Base-by-base conservation (phyloP, 2,329 filamentous ascomycete genomes). In the Escovopsis sp. region DNA sequence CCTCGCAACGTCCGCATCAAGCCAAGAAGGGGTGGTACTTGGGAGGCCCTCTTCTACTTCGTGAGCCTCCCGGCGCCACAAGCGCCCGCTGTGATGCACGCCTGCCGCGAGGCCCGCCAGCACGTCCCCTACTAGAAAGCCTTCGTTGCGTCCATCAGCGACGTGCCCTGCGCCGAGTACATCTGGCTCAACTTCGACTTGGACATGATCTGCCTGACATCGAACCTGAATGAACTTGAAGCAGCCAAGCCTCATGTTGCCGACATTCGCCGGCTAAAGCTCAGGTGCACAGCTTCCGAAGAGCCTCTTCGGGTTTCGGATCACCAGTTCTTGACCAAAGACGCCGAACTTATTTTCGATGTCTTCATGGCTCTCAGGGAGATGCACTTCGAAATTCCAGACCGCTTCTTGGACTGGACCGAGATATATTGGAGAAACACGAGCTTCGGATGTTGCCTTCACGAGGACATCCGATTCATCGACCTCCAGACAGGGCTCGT, bases 401-500 rank as follows among this genome's bases (percentile, higher is more conserved):
- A 43, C 4, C 10, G 7, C 18, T 18, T 37, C 38, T 4, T 8
- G 28, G 10, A 36, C 32, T 45, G 42, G 47, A 45, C 40, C 3
- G n/a, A 18, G 11, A 37, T 34, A 5, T 33, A 38, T 36, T 33
- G 37, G 10, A 9, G 6, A n/a, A n/a, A n/a, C n/a, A n/a, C n/a
- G 40, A 15, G 33, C n/a, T 49, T 39, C 32, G 43, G 36, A 43
- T 28, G 6, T 6, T 49, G 45, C 43, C 42, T 26, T 15, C 33
- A 9, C 18, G 43, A 48, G 26, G 46, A 48, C 42, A 33, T 49
- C 30, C 48, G 42, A 28, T 49, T 45, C 37, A 28, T 49, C 38
- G 42, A 49, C 32, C 12, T 45, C 2, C 30, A 40, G n/a, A 33
- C 38, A 10, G 47, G 47, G 39, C 42, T 42, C 9, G 39, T 49